phyloP scores from a whole-genome alignment of 768 basidiomycete genomes.

The Kondoa malvinella region DNA sequence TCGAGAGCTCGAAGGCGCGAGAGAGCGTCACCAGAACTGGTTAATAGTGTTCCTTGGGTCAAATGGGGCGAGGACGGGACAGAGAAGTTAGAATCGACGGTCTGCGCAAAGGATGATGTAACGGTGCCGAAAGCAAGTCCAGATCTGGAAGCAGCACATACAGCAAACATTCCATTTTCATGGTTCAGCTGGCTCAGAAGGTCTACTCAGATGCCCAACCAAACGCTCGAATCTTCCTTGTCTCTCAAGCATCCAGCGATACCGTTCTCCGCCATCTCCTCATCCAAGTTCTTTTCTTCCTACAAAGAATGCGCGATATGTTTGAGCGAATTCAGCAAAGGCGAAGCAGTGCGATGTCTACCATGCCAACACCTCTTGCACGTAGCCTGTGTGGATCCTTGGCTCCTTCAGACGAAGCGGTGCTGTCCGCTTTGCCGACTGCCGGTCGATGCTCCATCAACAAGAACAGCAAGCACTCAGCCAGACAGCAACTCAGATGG shows the following conservation, averaged over 20 bases:
- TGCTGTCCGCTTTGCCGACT: neutral
- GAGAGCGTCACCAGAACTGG: slow-evolving; percentile 1
- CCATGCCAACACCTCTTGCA: neutral
- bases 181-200: neutral
- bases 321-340: neutral
- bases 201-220: neutral
- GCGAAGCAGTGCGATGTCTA: slow-evolving; percentile 6
- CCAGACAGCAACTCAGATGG: too few relatives aligned
- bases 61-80: neutral
- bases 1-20: neutral
- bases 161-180: neutral
- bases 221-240: neutral
- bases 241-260: neutral
- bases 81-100: neutral
- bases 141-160: slow-evolving; percentile 3
- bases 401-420: neutral
- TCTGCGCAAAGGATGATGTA: neutral
- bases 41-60: neutral
- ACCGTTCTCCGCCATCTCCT: neutral
- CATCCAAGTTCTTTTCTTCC: neutral
- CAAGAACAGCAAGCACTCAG: too few relatives aligned
- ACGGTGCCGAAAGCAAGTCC: neutral
- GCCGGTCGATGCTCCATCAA: neutral
- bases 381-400: slow-evolving; percentile 58
- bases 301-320: slow-evolving; percentile 4